Base-by-base conservation (phyloP, 805 yeast species). In the Starmerella apis region DNA sequence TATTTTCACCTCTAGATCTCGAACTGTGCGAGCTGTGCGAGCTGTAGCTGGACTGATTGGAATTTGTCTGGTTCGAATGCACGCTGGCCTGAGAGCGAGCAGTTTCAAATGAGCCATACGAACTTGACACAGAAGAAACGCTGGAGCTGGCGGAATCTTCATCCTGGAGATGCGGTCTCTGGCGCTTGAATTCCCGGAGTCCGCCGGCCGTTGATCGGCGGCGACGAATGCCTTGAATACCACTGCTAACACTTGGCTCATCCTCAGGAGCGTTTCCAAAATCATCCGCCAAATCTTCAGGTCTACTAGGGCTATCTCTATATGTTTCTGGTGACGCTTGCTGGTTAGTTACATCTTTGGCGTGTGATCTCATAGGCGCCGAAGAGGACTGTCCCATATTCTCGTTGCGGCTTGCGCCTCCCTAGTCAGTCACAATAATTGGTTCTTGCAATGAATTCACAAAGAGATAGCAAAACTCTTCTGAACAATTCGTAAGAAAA, bases 351-450 rank as follows among this genome's bases (percentile, higher is more conserved):
- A 11, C 18, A n/a, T 33, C 22, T 7, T 6, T n/a, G 2, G 37
- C 37, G 7, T n/a, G 37, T 7, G 37, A 2, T 32, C 37, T n/a
- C 14, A 25, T 13, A 25, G 44, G 24, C 27, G 47, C 28, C 3
- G 47, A 42, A 16, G 51, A 48, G 24, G 47, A 42, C 47, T 48
- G 51, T n/a, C 51, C 51, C 51, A 48, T 48, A 7, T 25, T 19
- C 35, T 22, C 11, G 3, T 16, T 41, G 33, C 25, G 33, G 35
- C 35, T 13, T 27, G 33, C 24, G 45, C 25, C 35, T 16, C 23
- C 4, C n/a, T 19, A 8, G 5, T 14, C 22, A n/a, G 37, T 10
- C 23, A 11, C 41, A 7, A 9, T 10, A 37, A 37, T 37, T 37
- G 41, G 41, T 9, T 19, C 11, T 13, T 31, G 35, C 16, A 3